Evolutionary conservation across 148 eudicot species (phyloP).

Genomic region (Tetragonia tetragonoides): DNA sequence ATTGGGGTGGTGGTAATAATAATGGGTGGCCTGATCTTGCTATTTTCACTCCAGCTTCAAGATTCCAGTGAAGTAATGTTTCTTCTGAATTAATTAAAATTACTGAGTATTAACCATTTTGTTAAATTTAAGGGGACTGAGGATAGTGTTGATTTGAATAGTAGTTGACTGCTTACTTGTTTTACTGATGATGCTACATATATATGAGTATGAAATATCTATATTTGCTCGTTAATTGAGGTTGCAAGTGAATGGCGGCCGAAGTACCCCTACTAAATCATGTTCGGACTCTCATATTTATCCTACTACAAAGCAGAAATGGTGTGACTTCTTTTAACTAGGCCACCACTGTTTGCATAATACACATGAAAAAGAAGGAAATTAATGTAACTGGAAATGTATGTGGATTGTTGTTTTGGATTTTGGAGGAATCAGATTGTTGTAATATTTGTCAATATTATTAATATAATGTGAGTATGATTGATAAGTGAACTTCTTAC

Average conservation of each 20-base stretch:
- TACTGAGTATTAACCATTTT: no score
- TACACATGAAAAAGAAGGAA: neutral
- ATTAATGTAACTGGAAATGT: neutral
- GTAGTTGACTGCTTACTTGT: no score
- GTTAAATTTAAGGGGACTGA: no score
- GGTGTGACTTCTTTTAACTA: neutral
- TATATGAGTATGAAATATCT: no score
- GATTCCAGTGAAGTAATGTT: conserved; percentile 28
- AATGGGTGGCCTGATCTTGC: conserved; percentile 70
- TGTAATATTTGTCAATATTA: neutral
- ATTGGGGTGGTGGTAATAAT: conserved; percentile 6
- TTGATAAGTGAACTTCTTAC: neutral
- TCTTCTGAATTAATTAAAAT: no score
- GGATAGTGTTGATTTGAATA: no score
- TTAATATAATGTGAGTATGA: neutral
- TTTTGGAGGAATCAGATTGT: neutral
- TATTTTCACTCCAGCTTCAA: conserved; percentile 60
- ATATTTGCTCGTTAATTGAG: no score
- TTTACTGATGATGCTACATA: no score
- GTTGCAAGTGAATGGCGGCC: no score
- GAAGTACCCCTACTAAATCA: no score
- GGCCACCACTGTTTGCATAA: neutral
- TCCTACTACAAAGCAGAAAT: no score
- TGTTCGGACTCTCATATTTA: no score
- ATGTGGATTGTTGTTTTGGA: neutral